These are phyloP conservation scores for Nemania sp. DNA, from an alignment of 2,329 filamentous ascomycete genomes.

Conservation along the genomic window DNA sequence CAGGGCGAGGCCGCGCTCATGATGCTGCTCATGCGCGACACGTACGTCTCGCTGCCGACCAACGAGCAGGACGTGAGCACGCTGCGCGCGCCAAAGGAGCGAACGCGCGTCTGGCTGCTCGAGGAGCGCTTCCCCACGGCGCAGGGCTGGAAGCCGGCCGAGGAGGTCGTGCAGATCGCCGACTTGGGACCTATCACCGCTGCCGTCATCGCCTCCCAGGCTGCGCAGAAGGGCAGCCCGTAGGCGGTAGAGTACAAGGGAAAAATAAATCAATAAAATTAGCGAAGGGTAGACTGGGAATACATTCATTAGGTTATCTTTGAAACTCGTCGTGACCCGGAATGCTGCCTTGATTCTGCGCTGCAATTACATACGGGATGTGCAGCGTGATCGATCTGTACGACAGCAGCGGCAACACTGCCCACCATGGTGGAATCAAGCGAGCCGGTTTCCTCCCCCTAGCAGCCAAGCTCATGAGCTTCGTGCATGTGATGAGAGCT, in stretches of 20 bases:
- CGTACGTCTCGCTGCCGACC: slow-evolving; percentile 8
- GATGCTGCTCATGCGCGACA: slow-evolving; percentile 28
- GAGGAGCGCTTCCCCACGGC: slow-evolving; percentile 29
- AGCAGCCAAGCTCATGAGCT: too few species aligned
- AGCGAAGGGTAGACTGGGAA: background rate
- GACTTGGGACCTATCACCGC: slow-evolving; percentile 23
- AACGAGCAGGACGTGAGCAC: slow-evolving; percentile 6
- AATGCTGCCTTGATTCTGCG: too few species aligned
- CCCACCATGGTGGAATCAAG: too few species aligned
- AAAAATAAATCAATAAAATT: background rate
- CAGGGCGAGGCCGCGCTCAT: slow-evolving; percentile 28
- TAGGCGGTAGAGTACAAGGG: background rate
- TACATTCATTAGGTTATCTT: too few species aligned
- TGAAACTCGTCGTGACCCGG: too few species aligned
- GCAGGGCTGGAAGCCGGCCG: slow-evolving; percentile 27
- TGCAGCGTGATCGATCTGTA: too few species aligned
- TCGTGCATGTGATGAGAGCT: too few species aligned
- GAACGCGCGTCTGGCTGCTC: slow-evolving; percentile 23
- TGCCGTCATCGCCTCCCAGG: slow-evolving; percentile 21
- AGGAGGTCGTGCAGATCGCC: slow-evolving; percentile 16
- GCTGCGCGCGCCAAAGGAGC: slow-evolving; percentile 26
- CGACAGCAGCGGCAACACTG: too few species aligned
- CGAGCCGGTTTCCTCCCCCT: too few species aligned
- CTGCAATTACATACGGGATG: too few species aligned
- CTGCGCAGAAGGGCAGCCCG: slow-evolving; percentile 2